Evolutionary conservation across 2,329 filamentous ascomycete species (phyloP).

Genomic region (Ophiostoma angusticollis): DNA sequence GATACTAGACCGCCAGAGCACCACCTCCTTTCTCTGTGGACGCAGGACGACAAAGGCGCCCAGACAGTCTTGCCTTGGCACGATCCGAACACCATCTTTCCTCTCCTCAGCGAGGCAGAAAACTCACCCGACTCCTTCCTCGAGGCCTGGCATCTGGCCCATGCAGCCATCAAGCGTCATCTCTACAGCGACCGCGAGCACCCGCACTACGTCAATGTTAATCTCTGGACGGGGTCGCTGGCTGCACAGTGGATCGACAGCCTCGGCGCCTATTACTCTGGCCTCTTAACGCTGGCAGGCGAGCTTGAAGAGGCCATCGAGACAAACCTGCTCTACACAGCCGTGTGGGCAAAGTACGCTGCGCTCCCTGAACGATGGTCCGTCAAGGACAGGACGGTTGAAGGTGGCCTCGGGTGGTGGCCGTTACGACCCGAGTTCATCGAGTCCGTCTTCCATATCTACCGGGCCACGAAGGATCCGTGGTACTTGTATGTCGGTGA

Average conservation of each 20-base stretch:
- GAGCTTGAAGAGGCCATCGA: constrained; percentile 85
- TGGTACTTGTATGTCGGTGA: constrained; percentile 96
- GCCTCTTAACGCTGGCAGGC: constrained; percentile 71
- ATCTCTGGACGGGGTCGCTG: constrained; percentile 75
- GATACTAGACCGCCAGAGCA: not conserved
- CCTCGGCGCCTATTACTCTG: constrained; percentile 88
- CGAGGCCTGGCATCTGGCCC: constrained; percentile 70
- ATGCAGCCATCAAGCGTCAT: constrained; percentile 78
- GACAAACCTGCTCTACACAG: constrained; percentile 80
- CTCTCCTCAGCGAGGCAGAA: constrained; percentile 48
- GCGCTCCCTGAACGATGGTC: constrained; percentile 93
- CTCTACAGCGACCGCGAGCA: constrained; percentile 76
- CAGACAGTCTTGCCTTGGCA: constrained; percentile 30
- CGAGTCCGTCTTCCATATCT: constrained; percentile 94
- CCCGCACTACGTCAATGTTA: constrained; percentile 85
- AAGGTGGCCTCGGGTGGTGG: constrained; percentile 86
- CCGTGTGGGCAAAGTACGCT: constrained; percentile 89
- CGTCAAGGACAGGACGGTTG: constrained; percentile 67
- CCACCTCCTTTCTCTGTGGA: not conserved
- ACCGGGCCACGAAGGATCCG: constrained; percentile 80
- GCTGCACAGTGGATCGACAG: constrained; percentile 94
- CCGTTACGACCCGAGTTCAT: constrained; percentile 91
- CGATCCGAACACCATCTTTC: constrained; percentile 50
- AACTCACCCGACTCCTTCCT: constrained; percentile 70
- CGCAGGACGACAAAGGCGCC: not conserved